Percentiles rank a stretch among this genome's conserved stretches.
phyloP scores from a whole-genome alignment of 495 filamentous ascomycete species.

The Jackrogersella multiformis region DNA sequence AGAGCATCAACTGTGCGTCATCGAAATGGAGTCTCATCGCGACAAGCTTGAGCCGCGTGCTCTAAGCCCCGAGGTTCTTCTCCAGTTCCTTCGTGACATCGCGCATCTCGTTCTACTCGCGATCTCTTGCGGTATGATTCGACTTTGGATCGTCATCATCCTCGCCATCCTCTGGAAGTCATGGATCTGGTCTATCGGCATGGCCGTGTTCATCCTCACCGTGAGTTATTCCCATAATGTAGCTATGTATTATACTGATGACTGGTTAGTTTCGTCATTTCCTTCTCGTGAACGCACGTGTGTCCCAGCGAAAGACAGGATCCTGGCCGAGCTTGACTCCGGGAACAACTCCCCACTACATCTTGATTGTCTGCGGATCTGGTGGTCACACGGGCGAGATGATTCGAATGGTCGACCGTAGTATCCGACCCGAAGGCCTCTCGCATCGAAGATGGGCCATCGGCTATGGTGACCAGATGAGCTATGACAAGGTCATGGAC shows the following conservation, averaged over 20 bases:
- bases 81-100: not conserved
- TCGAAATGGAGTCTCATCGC: constrained; percentile 19
- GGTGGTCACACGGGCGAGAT: constrained; percentile 97
- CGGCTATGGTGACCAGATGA: constrained; percentile 78
- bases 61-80: not conserved
- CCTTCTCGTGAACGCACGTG: not conserved
- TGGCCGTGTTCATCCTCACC: constrained; percentile 27
- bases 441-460: constrained; percentile 84
- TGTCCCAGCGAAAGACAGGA: not conserved
- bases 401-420: constrained; percentile 75
- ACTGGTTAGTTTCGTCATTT: constrained; percentile 11
- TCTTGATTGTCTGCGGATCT: constrained; percentile 86
- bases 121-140: constrained; percentile 3
- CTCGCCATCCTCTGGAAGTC: constrained; percentile 30
- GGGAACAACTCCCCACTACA: constrained; percentile 59
- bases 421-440: constrained; percentile 47
- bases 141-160: constrained; percentile 21
- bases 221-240: constrained; percentile 33
- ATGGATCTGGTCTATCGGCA: constrained; percentile 3
- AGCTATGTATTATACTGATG: constrained; percentile 1
- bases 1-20: constrained; percentile 9
- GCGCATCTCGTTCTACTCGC: not conserved
- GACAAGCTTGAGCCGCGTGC: not conserved
- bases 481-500: constrained; percentile 48
- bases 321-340: not conserved